Percentiles rank a stretch among this genome's conserved stretches.
phyloP scores from a whole-genome alignment of 441 rosid species.

The Jatropha podagrica region DNA sequence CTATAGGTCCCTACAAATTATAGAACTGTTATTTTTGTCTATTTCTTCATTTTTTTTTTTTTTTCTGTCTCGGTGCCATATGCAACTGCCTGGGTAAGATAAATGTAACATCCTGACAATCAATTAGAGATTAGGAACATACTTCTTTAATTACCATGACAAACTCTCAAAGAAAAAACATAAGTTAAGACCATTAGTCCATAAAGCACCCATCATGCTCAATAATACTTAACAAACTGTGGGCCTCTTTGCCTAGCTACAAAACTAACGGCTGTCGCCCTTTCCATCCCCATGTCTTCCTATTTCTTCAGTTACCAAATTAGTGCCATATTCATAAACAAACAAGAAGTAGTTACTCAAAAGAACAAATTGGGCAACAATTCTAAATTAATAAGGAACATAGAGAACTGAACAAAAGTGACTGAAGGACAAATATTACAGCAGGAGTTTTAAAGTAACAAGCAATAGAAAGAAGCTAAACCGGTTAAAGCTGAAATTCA shows the following conservation, averaged over 20 bases:
- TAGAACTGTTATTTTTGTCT: neutral
- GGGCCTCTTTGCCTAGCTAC: constrained; percentile 23
- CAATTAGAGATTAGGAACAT: neutral
- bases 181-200: constrained; percentile 6
- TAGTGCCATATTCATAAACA: neutral
- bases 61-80: neutral
- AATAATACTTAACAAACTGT: neutral
- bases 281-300: neutral
- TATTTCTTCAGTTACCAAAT: constrained; percentile 8
- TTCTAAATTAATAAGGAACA: constrained; percentile 8
- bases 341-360: constrained; percentile 3
- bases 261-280: neutral
- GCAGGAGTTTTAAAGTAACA: constrained; percentile 14
- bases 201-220: constrained; percentile 8
- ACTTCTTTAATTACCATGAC: constrained; percentile 7
- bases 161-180: constrained; percentile 4
- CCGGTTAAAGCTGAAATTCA: constrained; percentile 4
- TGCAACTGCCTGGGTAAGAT: neutral
- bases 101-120: neutral
- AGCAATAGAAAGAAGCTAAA: constrained; percentile 6
- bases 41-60: neutral
- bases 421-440: neutral
- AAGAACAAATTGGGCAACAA: constrained; percentile 5
- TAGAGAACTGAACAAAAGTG: constrained; percentile 2
- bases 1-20: constrained; percentile 10